Evolutionary conservation across 2,329 filamentous ascomycete genomes (phyloP).

Genomic region (Paecilomyces dactylethromorphus): DNA sequence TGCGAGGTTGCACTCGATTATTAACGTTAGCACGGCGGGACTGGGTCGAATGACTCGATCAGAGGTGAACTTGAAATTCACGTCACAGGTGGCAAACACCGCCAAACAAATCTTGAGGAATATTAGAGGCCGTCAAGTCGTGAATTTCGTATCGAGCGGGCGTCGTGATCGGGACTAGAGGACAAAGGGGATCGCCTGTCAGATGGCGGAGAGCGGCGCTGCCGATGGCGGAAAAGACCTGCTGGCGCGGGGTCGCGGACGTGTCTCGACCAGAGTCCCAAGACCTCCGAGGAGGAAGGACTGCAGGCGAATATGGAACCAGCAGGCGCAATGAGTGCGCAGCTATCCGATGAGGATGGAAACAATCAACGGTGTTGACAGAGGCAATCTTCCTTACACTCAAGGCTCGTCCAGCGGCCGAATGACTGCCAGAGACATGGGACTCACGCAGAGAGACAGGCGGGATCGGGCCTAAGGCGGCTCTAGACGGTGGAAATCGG

Average conservation of each 20-base stretch:
- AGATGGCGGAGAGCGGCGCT: neutral
- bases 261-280: neutral
- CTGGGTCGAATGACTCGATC: neutral
- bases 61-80: neutral
- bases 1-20: neutral
- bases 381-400: neutral
- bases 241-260: neutral
- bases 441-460: too few species aligned
- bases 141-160: neutral
- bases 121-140: neutral
- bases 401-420: neutral
- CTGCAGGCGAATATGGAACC: neutral
- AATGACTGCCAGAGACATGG: neutral
- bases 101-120: conserved; percentile 3
- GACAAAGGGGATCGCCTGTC: neutral
- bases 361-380: neutral
- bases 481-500: neutral
- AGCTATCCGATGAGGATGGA: neutral
- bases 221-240: neutral
- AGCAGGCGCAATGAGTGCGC: neutral
- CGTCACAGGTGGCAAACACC: neutral
- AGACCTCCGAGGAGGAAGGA: neutral
- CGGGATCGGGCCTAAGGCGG: too few species aligned
- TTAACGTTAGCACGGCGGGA: neutral
- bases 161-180: neutral